These are phyloP conservation scores for Phytomonas serpens DNA, from an alignment of 208 protist genomes.

Conservation along the genomic window DNA sequence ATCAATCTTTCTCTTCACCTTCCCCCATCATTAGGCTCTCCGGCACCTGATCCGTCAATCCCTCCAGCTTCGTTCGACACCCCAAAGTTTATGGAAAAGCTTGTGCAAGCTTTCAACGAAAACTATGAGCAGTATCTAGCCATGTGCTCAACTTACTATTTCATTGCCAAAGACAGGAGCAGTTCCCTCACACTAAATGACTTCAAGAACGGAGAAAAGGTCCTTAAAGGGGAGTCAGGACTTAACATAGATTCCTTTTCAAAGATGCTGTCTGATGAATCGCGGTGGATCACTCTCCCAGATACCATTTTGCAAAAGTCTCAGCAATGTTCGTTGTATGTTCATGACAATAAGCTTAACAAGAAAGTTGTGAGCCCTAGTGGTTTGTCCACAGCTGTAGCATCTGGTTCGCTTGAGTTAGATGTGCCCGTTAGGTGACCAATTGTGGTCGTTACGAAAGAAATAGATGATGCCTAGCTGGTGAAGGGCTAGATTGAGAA, in stretches of 20 bases:
- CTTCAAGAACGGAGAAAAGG: conserved; percentile 2
- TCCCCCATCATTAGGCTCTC: background rate
- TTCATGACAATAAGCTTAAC: conserved; percentile 16
- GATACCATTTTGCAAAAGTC: conserved; percentile 27
- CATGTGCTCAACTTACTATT: conserved; percentile 20
- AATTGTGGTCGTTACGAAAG: background rate
- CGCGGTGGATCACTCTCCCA: conserved; percentile 44
- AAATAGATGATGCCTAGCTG: background rate
- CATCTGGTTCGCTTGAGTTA: conserved; percentile 34
- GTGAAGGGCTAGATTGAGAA: background rate
- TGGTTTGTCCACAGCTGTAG: conserved; percentile 28
- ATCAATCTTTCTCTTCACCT: conserved; percentile 16
- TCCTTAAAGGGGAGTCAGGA: background rate
- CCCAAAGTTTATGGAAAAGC: conserved; percentile 11
- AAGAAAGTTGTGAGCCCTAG: conserved; percentile 21
- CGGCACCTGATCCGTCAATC: background rate
- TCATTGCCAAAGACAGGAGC: conserved; percentile 9
- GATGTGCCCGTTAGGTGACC: conserved; percentile 21
- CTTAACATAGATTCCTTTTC: conserved; percentile 1
- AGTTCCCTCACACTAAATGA: conserved; percentile 2
- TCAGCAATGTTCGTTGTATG: conserved; percentile 25
- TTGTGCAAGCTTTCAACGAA: background rate
- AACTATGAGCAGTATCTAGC: conserved; percentile 4
- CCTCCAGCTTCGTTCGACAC: background rate
- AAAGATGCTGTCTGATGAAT: conserved; percentile 26